Base-by-base conservation (phyloP, 2,329 filamentous ascomycete genomes). In the Alternaria ethzedia region DNA sequence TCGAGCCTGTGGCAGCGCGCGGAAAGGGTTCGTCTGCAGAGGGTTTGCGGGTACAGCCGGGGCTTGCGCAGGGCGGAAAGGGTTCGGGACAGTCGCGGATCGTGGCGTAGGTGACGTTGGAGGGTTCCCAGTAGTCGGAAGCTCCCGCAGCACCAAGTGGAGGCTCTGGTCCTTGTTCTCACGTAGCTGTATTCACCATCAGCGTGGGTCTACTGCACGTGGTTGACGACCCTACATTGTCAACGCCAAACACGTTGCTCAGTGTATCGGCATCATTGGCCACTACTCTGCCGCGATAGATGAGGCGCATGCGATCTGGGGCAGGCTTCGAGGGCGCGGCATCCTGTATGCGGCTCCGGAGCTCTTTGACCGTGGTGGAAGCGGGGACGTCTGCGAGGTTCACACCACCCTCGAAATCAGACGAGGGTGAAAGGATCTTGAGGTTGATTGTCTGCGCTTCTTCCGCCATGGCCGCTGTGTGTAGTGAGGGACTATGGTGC, bases 211-310 rank as follows among this genome's bases (percentile, higher is more conserved):
- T 26, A 26, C 15, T 7, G 8, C 25, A 12, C 6, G 44, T 23
- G 17, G 28, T 20, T 11, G 20, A 10, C 21, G 21, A 6, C 68
- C 85, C 73, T 73, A 88, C 86, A 65, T 83, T 80, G 30, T 83
- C 79, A 15, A 82, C 77, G 44, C 85, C 84, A 64, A 90, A 81
- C 5, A 88, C 79, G 36, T 82, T 79, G 28, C 78, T 76, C 59
- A 90, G 75, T 0, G 81, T 84, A 41, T 83, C 82, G 21, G 79
- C 77, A 62, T 86, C 82, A 66, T 85, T 81, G 7, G 82, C 73
- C 7, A 89, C 80, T 26, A 85, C 82, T 59, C 84, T 82, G 20
- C 88, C 88, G 54, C 83, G 79, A 68, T 88, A 89, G 20, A 90
- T 88, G 61, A 90, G 74, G 46, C 87, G 82, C 78, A 89, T 88